phyloP scores from a whole-genome alignment of 495 filamentous ascomycete genomes.

The Hyaloscypha bicolor region DNA sequence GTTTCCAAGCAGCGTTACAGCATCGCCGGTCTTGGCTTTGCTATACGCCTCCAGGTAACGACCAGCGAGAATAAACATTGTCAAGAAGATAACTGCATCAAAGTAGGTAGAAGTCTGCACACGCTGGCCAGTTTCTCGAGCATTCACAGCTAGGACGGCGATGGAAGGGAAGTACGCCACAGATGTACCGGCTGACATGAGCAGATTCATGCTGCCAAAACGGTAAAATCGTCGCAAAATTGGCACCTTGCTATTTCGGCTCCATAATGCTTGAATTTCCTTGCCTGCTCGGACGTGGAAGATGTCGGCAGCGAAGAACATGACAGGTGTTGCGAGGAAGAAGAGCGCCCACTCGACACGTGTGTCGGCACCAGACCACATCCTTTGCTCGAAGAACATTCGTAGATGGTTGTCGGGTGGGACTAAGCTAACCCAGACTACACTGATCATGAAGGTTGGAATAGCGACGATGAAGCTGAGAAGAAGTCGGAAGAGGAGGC shows the following conservation, averaged over 20 bases:
- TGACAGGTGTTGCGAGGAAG: conserved; percentile 84
- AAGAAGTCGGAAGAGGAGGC: conserved; percentile 64
- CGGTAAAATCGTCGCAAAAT: conserved; percentile 79
- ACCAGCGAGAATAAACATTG: conserved; percentile 82
- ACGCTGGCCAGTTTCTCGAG: conserved; percentile 32
- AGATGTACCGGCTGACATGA: conserved; percentile 85
- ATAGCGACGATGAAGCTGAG: conserved; percentile 76
- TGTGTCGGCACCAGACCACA: conserved; percentile 71
- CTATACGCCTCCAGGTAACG: conserved; percentile 90
- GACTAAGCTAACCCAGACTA: conserved; percentile 88
- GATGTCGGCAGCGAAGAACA: conserved; percentile 84
- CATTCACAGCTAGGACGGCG: conserved; percentile 66
- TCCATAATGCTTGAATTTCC: conserved; percentile 80
- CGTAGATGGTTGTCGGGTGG: conserved; percentile 56
- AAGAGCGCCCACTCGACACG: conserved; percentile 83
- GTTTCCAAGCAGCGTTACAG: conserved; percentile 76
- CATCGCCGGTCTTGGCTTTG: conserved; percentile 89
- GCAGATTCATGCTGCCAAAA: conserved; percentile 96
- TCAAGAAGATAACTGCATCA: conserved; percentile 92
- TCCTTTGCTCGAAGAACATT: conserved; percentile 67
- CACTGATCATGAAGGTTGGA: conserved; percentile 86
- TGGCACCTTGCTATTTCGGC: conserved; percentile 72
- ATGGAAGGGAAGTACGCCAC: conserved; percentile 89
- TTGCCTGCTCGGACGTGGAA: conserved; percentile 84
- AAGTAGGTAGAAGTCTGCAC: conserved; percentile 73